Evolutionary conservation across 2,329 filamentous ascomycete species (phyloP), one percentile per base, ranked within the genome.

Genomic region (Ascosphaera aggregata): DNA sequence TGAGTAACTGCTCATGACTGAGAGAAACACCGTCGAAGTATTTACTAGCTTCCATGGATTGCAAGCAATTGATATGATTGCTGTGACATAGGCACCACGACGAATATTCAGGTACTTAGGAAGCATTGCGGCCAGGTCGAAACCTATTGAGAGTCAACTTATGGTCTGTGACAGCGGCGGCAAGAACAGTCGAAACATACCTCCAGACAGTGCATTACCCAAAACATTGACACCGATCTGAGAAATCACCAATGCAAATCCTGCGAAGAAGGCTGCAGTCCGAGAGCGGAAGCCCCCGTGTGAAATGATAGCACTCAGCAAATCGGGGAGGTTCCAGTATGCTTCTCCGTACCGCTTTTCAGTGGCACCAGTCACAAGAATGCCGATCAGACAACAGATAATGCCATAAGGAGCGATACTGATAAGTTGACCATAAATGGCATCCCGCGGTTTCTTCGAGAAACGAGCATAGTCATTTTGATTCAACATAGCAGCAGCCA

Each of bases 41-140:
- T 57, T 55, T 2, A 69, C 51, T 0, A 69, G 54, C 41, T 68
- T 52, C 67, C 66, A 71, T 0, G 66, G 67, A 42, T 61, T 62
- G 38, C 64, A 54, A 1, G 40, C 42, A 34, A 45, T 40, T 18
- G 39, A 41, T 35, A 45, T 39, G 34, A 43, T 15, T 8, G 39
- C 35, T 16, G 37, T 40, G 38, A 69, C 53, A 42, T 66, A 66
- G 1, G 60, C 58, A 1, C 69, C 69, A 3, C 69, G 61, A 2
- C 67, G 55, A 44, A 71, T 71, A 47, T 68, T 69, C 50, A 72
- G 59, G 45, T 62, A 71, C 30, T 55, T 56, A 0, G 66, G 66
- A 43, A 63, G 60, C 0, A 72, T 47, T 3, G 61, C 66, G 1
- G 65, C 59, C 39, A 70, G 52, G 47, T 72, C 69, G 56, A 71